Evolutionary conservation across 78 protist species (phyloP).

Genomic region (Protostelium mycophagum): DNA sequence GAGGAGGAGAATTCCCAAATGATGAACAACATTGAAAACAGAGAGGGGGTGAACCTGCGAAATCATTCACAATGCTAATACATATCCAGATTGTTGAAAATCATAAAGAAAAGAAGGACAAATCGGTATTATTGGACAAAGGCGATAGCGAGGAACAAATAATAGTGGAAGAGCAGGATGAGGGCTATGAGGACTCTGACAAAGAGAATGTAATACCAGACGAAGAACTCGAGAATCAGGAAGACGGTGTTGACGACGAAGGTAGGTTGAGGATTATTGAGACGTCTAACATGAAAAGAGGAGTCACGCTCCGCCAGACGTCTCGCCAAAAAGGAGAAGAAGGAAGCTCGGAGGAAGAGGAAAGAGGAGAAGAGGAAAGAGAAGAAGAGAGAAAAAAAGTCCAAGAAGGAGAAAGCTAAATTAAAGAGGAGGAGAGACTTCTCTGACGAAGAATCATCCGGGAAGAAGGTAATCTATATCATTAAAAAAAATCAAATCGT

Average conservation of each 20-base stretch:
- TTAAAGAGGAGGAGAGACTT: neutral
- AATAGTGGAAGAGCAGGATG: neutral
- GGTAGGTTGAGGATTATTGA: no score
- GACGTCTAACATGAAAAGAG: no score
- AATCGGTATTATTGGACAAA: neutral
- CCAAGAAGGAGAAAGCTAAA: neutral
- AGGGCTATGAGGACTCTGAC: neutral
- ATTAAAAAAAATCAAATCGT: neutral
- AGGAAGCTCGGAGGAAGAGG: neutral
- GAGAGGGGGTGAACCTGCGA: no score
- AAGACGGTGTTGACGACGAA: no score
- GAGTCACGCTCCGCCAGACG: no score
- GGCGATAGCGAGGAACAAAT: neutral
- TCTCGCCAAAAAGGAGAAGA: no score
- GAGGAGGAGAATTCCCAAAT: neutral
- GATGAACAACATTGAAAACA: neutral
- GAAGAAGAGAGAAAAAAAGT: neutral
- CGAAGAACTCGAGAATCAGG: neutral
- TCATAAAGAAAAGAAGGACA: neutral
- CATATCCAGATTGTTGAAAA: no score
- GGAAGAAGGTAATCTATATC: no score
- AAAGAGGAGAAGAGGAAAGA: neutral
- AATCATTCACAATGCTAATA: no score
- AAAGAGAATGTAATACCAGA: neutral
- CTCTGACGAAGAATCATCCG: neutral